phyloP scores from a whole-genome alignment of 169 alveolate species.

The Besnoitia besnoiti region DNA sequence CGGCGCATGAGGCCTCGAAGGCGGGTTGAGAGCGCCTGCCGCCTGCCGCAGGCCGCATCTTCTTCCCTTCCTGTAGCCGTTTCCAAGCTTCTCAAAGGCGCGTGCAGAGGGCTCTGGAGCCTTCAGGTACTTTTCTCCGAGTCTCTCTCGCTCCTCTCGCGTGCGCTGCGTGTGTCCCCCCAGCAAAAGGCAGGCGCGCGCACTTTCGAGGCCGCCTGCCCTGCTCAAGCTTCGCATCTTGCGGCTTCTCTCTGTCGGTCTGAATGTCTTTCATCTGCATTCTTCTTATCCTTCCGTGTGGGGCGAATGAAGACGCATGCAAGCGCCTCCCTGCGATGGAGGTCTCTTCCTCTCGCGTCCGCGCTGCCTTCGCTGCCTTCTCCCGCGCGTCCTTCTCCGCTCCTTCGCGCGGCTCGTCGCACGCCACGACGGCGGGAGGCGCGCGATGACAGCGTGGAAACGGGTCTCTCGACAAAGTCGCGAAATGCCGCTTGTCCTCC shows the following conservation, averaged over 20 bases:
- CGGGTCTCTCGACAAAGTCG: background rate
- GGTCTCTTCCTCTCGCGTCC: background rate
- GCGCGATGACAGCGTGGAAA: background rate
- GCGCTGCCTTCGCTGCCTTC: background rate
- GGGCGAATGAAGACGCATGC: background rate
- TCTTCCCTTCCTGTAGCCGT: too few species aligned
- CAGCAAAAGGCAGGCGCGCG: too few species aligned
- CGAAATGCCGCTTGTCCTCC: too few species aligned
- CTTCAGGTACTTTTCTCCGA: too few species aligned
- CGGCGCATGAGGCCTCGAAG: too few species aligned
- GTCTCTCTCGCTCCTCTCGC: too few species aligned
- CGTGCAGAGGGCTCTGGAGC: too few species aligned
- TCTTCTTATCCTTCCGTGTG: background rate
- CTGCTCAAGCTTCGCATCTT: background rate
- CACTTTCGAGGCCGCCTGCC: background rate
- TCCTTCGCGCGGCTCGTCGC: background rate
- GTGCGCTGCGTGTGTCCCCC: too few species aligned
- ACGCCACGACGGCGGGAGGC: background rate
- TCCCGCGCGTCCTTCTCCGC: background rate
- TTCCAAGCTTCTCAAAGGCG: too few species aligned
- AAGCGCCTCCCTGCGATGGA: background rate
- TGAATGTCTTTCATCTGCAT: background rate
- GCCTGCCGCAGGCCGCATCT: too few species aligned
- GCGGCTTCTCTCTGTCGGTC: background rate
- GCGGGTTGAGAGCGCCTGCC: too few species aligned